phyloP scores from a whole-genome alignment of 345 rosid species.

The Moricandia moricandioides region DNA sequence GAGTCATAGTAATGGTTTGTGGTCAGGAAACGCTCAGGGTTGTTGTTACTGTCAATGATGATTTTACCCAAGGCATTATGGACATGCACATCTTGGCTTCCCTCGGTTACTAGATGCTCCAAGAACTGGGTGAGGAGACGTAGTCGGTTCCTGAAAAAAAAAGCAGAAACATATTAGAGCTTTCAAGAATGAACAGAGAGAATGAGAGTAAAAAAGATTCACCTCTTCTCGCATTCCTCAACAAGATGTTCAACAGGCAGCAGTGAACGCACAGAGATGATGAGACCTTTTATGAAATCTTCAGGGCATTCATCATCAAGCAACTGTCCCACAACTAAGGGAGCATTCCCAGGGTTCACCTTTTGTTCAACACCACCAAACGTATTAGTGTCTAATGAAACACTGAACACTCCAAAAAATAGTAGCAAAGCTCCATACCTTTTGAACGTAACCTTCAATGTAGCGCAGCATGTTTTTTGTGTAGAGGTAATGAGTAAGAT shows the following conservation, averaged over 20 bases:
- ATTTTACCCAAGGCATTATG: slow-evolving; percentile 99
- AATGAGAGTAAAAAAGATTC: slow-evolving; percentile 8
- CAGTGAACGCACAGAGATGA: slow-evolving; percentile 80
- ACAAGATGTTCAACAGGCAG: slow-evolving; percentile 90
- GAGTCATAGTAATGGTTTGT: slow-evolving; percentile 99
- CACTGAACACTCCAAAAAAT: background rate
- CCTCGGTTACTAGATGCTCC: slow-evolving; percentile 99
- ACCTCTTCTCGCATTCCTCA: slow-evolving; percentile 91
- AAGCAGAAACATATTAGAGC: slow-evolving; percentile 33
- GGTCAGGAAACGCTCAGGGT: slow-evolving; percentile 97
- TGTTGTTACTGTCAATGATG: slow-evolving; percentile 96
- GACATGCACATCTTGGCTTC: slow-evolving; percentile 98
- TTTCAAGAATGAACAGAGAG: background rate
- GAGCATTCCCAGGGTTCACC: slow-evolving; percentile 99
- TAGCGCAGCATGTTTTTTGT: slow-evolving; percentile 91
- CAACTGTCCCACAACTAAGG: slow-evolving; percentile 85
- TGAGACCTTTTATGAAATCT: slow-evolving; percentile 97
- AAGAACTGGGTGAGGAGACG: slow-evolving; percentile 98
- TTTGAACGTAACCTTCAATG: slow-evolving; percentile 98
- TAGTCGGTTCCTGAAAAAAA: slow-evolving; percentile 83
- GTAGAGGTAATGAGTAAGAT: slow-evolving; percentile 95
- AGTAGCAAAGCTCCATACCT: slow-evolving; percentile 48
- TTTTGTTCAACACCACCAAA: slow-evolving; percentile 29
- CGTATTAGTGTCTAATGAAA: background rate
- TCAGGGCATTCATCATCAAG: slow-evolving; percentile 99